Evolutionary conservation across 2,329 filamentous ascomycete genomes (phyloP).

Genomic region (Aspergillus neotritici): DNA sequence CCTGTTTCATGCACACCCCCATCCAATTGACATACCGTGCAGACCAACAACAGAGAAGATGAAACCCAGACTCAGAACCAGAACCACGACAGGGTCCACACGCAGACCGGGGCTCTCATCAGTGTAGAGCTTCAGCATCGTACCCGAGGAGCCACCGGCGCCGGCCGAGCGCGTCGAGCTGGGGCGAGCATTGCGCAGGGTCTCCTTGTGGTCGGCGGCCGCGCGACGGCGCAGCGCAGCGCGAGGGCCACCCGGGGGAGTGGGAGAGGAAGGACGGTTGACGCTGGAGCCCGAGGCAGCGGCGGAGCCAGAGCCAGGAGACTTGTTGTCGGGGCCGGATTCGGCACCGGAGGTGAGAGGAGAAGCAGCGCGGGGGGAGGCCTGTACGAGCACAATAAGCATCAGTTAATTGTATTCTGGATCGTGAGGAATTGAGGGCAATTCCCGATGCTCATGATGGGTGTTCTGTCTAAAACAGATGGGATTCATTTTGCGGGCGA

Average conservation of each 20-base stretch:
- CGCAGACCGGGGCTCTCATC: conserved; percentile 96
- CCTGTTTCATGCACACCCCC: no score
- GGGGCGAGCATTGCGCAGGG: conserved; percentile 87
- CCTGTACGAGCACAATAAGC: conserved; percentile 19
- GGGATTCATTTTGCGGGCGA: conserved; percentile 4
- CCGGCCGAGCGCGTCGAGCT: conserved; percentile 89
- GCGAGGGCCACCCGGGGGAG: conserved; percentile 86
- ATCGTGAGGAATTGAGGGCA: conserved; percentile 2
- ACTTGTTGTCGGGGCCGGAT: conserved; percentile 42
- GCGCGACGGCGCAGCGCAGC: conserved; percentile 93
- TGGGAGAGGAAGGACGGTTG: conserved; percentile 76
- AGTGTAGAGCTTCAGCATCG: conserved; percentile 98
- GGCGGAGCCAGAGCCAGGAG: conserved; percentile 35
- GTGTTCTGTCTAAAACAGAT: not conserved
- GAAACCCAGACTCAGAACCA: conserved; percentile 93
- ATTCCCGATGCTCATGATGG: conserved; percentile 1
- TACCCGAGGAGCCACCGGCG: conserved; percentile 92
- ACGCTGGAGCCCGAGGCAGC: conserved; percentile 62
- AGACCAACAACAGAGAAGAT: conserved; percentile 98
- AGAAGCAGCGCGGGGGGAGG: conserved; percentile 38
- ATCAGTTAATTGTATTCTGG: conserved; percentile 1
- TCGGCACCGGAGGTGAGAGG: conserved; percentile 42
- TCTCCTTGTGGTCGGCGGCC: conserved; percentile 95
- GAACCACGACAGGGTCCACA: conserved; percentile 94
- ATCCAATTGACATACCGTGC: conserved; percentile 65